phyloP scores from a whole-genome alignment of 371 early-diverging fungal species.

The Entomophthora muscae region DNA sequence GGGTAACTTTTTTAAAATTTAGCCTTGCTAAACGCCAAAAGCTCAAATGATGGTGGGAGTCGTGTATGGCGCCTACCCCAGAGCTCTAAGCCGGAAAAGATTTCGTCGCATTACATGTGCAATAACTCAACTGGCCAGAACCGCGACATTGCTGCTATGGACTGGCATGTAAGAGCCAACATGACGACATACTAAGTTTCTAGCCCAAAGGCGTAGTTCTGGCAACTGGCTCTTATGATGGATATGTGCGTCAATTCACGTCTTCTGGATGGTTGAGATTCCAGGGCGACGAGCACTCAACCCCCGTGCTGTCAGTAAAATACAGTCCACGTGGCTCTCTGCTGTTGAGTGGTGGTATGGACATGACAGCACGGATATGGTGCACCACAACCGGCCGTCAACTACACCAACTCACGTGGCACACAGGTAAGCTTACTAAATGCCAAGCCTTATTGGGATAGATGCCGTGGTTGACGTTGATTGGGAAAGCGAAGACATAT shows the following conservation, averaged over 20 bases:
- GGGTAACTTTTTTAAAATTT: conserved; percentile 28
- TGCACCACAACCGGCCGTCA: conserved; percentile 55
- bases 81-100: conserved; percentile 31
- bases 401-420: conserved; percentile 59
- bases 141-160: conserved; percentile 61
- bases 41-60: conserved; percentile 72
- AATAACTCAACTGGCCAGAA: conserved; percentile 20
- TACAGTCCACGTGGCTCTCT: conserved; percentile 72
- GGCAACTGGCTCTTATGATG: conserved; percentile 86
- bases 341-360: conserved; percentile 62
- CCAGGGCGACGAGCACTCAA: conserved; percentile 49
- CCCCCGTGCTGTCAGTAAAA: conserved; percentile 70
- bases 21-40: conserved; percentile 14
- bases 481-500: conserved; percentile 80
- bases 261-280: conserved; percentile 40
- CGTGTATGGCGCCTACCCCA: conserved; percentile 61
- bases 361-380: conserved; percentile 74
- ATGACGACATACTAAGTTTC: neutral
- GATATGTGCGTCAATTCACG: conserved; percentile 73
- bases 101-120: conserved; percentile 30
- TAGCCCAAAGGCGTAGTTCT: conserved; percentile 62
- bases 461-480: conserved; percentile 72
- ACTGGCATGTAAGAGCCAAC: conserved; percentile 64
- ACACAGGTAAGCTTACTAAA: conserved; percentile 29
- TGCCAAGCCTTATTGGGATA: conserved; percentile 7